Percentiles rank a stretch among this genome's conserved stretches.
These are phyloP conservation scores for Colletotrichum cordylinicola DNA, from an alignment of 2,329 filamentous ascomycete species.

Conservation along the genomic window DNA sequence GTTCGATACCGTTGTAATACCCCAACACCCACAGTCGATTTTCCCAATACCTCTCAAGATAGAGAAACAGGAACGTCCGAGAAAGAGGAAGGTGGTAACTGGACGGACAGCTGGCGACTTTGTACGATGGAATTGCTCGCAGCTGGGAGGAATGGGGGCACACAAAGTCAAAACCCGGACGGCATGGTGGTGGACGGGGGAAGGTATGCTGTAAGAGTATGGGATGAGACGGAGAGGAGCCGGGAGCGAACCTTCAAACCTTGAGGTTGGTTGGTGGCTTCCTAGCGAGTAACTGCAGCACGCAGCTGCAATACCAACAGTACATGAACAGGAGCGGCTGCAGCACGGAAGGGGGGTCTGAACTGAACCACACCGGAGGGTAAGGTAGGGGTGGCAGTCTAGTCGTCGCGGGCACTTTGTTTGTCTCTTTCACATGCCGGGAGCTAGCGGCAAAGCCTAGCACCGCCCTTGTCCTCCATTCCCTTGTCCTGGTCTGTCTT, in stretches of 20 bases:
- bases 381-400: background rate
- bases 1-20: conserved; percentile 13
- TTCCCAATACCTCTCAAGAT: background rate
- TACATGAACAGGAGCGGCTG: background rate
- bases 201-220: conserved; percentile 19
- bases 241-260: conserved; percentile 21
- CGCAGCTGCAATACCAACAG: background rate
- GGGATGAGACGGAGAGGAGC: conserved; percentile 23
- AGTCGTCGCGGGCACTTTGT: background rate
- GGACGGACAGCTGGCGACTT: conserved; percentile 11
- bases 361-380: conserved; percentile 2
- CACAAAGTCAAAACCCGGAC: conserved; percentile 12
- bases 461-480: conserved; percentile 3
- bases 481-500: conserved; percentile 11
- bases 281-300: background rate
- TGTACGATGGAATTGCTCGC: conserved; percentile 11
- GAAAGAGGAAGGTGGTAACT: background rate
- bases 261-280: conserved; percentile 16
- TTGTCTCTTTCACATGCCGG: conserved; percentile 19
- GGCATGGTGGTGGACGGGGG: conserved; percentile 14
- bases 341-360: conserved; percentile 8
- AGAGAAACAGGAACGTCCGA: background rate
- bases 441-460: conserved; percentile 14
- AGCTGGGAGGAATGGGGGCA: conserved; percentile 10
- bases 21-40: conserved; percentile 5